Evolutionary conservation across 1,284 basidiomycete species (phyloP).

Genomic region (Sanghuangporus weigelae): DNA sequence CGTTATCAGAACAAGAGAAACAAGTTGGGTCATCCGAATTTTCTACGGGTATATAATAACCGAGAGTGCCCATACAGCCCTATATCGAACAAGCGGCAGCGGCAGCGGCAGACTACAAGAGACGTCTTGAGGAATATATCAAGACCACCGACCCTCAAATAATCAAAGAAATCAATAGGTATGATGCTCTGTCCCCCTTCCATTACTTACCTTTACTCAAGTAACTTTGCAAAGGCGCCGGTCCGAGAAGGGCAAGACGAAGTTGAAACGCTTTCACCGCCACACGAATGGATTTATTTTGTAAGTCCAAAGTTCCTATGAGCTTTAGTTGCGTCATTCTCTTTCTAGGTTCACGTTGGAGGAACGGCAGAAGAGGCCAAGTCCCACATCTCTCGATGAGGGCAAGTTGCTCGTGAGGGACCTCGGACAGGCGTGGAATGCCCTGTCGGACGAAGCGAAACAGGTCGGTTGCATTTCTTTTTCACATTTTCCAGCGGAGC

Average conservation of each 20-base stretch:
- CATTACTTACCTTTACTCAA: background rate
- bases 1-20: conserved; percentile 22
- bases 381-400: background rate
- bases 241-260: conserved; percentile 5
- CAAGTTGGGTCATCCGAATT: conserved; percentile 16
- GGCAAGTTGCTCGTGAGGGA: background rate
- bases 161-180: conserved; percentile 17
- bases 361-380: background rate
- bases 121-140: conserved; percentile 15
- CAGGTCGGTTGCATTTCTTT: background rate
- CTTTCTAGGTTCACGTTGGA: background rate
- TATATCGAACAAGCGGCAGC: conserved; percentile 4
- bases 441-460: conserved; percentile 1
- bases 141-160: conserved; percentile 14
- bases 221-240: conserved; percentile 5
- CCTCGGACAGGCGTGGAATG: background rate
- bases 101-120: conserved; percentile 4
- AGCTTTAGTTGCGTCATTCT: background rate
- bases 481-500: background rate
- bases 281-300: background rate
- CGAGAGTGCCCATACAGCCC: background rate
- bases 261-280: background rate
- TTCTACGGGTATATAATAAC: background rate
- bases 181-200: background rate
- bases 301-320: background rate